phyloP scores from a whole-genome alignment of 1,284 basidiomycete species.

The Ustilago trichophora region DNA sequence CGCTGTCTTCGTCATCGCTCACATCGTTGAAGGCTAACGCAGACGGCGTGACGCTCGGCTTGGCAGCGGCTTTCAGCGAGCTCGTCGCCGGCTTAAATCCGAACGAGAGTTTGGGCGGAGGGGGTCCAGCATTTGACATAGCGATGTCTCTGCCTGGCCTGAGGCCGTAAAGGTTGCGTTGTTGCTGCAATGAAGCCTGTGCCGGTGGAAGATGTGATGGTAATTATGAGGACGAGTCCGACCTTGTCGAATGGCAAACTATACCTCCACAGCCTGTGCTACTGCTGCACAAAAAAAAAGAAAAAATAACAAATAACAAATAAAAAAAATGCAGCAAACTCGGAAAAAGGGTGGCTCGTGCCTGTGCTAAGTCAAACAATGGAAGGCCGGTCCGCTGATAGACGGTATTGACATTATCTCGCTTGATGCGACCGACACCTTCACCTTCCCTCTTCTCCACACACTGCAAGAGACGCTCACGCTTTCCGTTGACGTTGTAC shows the following conservation, averaged over 20 bases:
- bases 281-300: background rate
- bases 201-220: background rate
- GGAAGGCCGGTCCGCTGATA: background rate
- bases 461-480: background rate
- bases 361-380: constrained; percentile 1
- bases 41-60: constrained; percentile 5
- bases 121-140: constrained; percentile 16
- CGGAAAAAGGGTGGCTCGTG: constrained; percentile 18
- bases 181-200: background rate
- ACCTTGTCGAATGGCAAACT: too few species aligned
- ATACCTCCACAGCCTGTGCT: constrained; percentile 12
- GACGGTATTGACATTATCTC: background rate
- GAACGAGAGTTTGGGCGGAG: constrained; percentile 44
- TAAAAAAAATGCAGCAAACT: too few species aligned
- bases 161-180: background rate
- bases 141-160: background rate
- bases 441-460: background rate
- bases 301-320: background rate
- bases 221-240: background rate
- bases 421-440: background rate
- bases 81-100: constrained; percentile 33
- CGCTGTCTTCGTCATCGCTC: constrained; percentile 36
- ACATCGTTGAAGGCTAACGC: constrained; percentile 35
- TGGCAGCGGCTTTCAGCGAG: background rate
- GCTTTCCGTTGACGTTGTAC: background rate